These are phyloP conservation scores for Tetrastigma voinierianum DNA, from an alignment of 164 flowering plant species.

Conservation along the genomic window DNA sequence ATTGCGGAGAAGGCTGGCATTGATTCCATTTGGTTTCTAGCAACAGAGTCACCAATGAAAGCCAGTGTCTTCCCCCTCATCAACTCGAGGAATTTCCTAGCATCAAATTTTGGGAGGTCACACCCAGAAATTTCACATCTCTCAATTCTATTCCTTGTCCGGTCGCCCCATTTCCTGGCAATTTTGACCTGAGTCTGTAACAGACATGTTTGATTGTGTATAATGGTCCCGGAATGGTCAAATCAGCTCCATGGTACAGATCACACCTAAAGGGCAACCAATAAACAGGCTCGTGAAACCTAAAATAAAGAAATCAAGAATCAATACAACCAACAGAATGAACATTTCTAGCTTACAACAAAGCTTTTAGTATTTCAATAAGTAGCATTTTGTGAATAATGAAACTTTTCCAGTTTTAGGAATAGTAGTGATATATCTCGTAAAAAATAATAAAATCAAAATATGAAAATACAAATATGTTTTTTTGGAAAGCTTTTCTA, in stretches of 20 bases:
- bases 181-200: constrained; percentile 89
- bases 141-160: constrained; percentile 86
- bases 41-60: constrained; percentile 95
- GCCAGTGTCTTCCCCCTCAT: constrained; percentile 95
- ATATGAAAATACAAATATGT: too few relatives aligned
- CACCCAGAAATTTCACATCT: constrained; percentile 88
- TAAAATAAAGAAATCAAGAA: background rate
- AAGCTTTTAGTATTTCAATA: too few relatives aligned
- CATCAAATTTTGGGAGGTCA: constrained; percentile 85
- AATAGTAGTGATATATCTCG: too few relatives aligned
- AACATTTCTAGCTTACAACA: too few relatives aligned
- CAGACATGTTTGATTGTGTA: constrained; percentile 85
- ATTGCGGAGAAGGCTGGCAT: constrained; percentile 82
- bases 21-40: constrained; percentile 98
- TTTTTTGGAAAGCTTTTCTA: too few relatives aligned
- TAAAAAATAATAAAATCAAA: too few relatives aligned
- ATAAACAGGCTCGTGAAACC: background rate
- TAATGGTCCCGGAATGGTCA: constrained; percentile 69
- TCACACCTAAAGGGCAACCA: constrained; percentile 55
- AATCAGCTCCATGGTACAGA: constrained; percentile 75
- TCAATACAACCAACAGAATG: too few relatives aligned
- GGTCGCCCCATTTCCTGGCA: constrained; percentile 98
- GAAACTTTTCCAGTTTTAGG: too few relatives aligned
- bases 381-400: too few relatives aligned
- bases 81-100: constrained; percentile 72